Evolutionary conservation across 140 eudicot genomes (phyloP).

Genomic region (Senecio squalidus): DNA sequence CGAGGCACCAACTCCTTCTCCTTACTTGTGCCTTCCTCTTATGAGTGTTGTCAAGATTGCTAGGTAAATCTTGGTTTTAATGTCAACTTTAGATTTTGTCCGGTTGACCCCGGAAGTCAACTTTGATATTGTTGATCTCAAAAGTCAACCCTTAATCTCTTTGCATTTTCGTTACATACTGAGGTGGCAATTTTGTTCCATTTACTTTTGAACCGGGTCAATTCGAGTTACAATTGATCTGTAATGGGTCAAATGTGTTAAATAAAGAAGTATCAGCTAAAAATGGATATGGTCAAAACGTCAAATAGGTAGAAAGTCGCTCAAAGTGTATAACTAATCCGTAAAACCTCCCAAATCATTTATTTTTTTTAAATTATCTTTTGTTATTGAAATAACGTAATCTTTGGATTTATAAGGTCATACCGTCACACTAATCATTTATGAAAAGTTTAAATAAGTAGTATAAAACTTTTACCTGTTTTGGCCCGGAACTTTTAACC

Average conservation of each 20-base stretch:
- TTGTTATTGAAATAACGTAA: too few relatives aligned
- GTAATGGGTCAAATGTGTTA: not conserved
- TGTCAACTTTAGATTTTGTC: not conserved
- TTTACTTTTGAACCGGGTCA: not conserved
- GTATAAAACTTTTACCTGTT: too few relatives aligned
- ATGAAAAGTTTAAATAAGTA: too few relatives aligned
- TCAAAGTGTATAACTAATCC: not conserved
- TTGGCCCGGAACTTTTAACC: too few relatives aligned
- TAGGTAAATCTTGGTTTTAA: conserved; percentile 36
- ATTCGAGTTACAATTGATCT: not conserved
- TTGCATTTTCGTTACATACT: too few relatives aligned
- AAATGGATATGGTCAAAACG: not conserved
- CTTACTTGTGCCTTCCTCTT: conserved; percentile 82
- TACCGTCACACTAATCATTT: too few relatives aligned
- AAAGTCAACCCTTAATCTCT: too few relatives aligned
- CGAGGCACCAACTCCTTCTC: conserved; percentile 48
- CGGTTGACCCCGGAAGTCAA: conserved; percentile 3
- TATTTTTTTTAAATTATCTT: too few relatives aligned
- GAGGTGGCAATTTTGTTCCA: not conserved
- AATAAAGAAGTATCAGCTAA: not conserved
- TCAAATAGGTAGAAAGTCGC: not conserved
- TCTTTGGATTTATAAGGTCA: too few relatives aligned
- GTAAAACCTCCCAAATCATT: not conserved
- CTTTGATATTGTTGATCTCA: not conserved
- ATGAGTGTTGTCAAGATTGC: conserved; percentile 85